Percentiles rank a stretch among this genome's conserved stretches.
phyloP scores from a whole-genome alignment of 1,284 basidiomycete species.

The Sanguinoderma infundibulare region DNA sequence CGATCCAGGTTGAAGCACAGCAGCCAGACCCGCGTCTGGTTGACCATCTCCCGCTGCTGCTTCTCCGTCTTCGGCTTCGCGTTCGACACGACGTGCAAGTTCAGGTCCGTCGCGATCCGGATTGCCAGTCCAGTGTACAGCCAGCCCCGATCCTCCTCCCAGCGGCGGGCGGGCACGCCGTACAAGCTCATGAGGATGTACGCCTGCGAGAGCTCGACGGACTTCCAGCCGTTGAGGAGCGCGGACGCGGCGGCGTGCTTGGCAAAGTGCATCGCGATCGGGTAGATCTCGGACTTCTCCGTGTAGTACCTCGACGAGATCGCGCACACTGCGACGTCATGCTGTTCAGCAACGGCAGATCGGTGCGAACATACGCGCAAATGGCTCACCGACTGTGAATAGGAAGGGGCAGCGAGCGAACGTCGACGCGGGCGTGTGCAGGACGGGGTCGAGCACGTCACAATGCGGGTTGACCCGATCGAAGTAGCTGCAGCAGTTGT shows the following conservation, averaged over 20 bases:
- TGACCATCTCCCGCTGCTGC: constrained; percentile 81
- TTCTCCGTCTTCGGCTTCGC: constrained; percentile 63
- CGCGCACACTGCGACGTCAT: constrained; percentile 63
- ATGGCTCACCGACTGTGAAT: constrained; percentile 76
- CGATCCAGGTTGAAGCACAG: constrained; percentile 87
- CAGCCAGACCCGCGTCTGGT: constrained; percentile 84
- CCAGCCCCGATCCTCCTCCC: constrained; percentile 87
- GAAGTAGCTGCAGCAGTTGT: constrained; percentile 55
- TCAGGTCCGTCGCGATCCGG: constrained; percentile 86
- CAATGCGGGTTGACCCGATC: constrained; percentile 77
- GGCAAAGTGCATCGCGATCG: constrained; percentile 87
- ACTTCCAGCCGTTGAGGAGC: constrained; percentile 80
- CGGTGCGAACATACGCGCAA: neutral
- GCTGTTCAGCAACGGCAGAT: neutral
- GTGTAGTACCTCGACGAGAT: constrained; percentile 76
- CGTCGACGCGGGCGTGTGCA: constrained; percentile 75
- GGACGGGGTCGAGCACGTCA: constrained; percentile 69
- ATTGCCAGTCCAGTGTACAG: constrained; percentile 82
- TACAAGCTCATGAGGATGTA: constrained; percentile 81
- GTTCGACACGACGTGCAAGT: constrained; percentile 72
- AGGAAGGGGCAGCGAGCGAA: constrained; percentile 81
- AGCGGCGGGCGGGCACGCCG: constrained; percentile 74
- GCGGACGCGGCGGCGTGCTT: constrained; percentile 81
- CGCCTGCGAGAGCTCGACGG: constrained; percentile 60
- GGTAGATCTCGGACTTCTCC: constrained; percentile 80